Conservation (phyloP, 495 filamentous ascomycete species). For the Durotheca rogersii region DNA sequence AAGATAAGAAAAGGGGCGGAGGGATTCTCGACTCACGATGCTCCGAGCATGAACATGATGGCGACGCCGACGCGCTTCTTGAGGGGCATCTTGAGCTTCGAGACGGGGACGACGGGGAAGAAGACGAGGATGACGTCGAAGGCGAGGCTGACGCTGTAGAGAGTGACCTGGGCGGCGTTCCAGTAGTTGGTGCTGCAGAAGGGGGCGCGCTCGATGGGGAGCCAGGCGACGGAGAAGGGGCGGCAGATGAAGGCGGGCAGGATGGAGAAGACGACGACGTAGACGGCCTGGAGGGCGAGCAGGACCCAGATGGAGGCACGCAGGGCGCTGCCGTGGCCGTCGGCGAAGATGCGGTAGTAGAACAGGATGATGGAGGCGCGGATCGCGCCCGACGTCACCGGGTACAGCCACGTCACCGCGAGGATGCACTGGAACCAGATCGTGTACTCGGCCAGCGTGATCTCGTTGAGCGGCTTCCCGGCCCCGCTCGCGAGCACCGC, state of each 20-base stretch:
- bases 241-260: conserved; percentile 21
- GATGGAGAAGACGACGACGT: conserved; percentile 24
- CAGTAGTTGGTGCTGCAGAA: conserved; percentile 20
- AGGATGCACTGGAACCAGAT: conserved; percentile 30
- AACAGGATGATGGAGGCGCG: conserved; percentile 29
- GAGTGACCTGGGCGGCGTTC: conserved; percentile 9
- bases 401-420: conserved; percentile 22
- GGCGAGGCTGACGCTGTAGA: conserved; percentile 29
- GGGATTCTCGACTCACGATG: conserved; percentile 22
- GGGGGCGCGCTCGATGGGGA: conserved; percentile 1
- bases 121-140: conserved; percentile 31
- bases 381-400: conserved; percentile 19
- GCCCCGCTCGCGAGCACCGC: conserved; percentile 29
- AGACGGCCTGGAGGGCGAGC: conserved; percentile 21
- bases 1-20: too few relatives aligned
- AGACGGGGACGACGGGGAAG: conserved; percentile 30
- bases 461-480: conserved; percentile 35
- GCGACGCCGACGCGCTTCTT: conserved; percentile 23
- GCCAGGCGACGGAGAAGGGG: conserved; percentile 19
- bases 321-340: not conserved
- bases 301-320: conserved; percentile 8
- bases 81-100: conserved; percentile 18
- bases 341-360: conserved; percentile 25
- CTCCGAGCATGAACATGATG: conserved; percentile 33
- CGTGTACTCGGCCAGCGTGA: conserved; percentile 27